Conservation (phyloP, 495 filamentous ascomycete species). For the Pyrenopolyporus hunteri region DNA sequence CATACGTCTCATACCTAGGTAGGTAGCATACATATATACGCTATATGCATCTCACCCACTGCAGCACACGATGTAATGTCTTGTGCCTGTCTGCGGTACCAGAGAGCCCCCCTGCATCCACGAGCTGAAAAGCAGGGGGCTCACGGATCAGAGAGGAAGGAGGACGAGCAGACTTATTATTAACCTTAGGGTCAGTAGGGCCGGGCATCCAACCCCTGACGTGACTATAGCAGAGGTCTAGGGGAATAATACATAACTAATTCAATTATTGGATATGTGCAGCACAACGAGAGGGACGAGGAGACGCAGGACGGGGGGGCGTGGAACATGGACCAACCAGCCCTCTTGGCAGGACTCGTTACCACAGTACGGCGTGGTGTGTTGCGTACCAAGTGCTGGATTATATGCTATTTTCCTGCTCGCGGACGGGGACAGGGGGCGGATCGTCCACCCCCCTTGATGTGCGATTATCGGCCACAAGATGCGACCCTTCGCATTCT, state of each 20-base stretch:
- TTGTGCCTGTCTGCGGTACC: constrained; percentile 18
- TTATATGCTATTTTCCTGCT: no score
- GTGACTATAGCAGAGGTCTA: no score
- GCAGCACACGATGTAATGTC: background rate
- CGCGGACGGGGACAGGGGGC: background rate
- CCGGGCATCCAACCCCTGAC: constrained; percentile 10
- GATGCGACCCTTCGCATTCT: constrained; percentile 8
- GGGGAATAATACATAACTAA: no score
- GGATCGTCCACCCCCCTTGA: background rate
- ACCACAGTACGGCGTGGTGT: no score
- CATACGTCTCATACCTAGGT: no score
- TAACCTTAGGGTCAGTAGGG: constrained; percentile 17
- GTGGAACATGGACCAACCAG: background rate
- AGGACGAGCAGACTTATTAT: constrained; percentile 8
- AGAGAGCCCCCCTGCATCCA: constrained; percentile 12
- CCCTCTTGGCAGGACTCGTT: background rate
- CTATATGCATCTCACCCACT: no score
- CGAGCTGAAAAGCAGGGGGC: constrained; percentile 32
- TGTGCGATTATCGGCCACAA: constrained; percentile 1
- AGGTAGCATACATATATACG: no score
- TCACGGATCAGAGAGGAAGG: constrained; percentile 19
- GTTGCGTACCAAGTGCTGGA: no score
- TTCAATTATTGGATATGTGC: no score
- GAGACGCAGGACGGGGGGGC: no score
- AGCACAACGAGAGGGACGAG: no score